These are phyloP conservation scores for Xylariales sp. DNA, from an alignment of 2,329 filamentous ascomycete genomes.

Conservation along the genomic window DNA sequence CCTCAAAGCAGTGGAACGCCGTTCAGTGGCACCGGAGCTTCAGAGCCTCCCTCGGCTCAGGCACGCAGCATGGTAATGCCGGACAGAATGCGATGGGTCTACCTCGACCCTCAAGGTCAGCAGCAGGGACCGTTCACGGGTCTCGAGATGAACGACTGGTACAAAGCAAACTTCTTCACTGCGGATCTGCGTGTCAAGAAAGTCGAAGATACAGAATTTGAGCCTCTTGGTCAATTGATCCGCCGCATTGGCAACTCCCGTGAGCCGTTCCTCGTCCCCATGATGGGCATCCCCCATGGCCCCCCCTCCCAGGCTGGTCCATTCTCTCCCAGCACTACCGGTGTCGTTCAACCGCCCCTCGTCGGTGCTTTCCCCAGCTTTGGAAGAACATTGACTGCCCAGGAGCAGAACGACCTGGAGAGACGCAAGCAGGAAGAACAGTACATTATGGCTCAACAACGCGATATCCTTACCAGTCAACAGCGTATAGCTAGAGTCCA, in stretches of 20 bases:
- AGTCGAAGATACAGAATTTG: constrained; percentile 87
- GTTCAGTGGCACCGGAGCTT: constrained; percentile 31
- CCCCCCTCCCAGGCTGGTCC: constrained; percentile 52
- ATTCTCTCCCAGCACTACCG: constrained; percentile 45
- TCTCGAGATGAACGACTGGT: constrained; percentile 99
- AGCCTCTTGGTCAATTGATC: constrained; percentile 91
- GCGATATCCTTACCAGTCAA: constrained; percentile 85
- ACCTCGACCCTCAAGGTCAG: constrained; percentile 87
- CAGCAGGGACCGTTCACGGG: constrained; percentile 94
- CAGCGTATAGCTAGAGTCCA: constrained; percentile 73
- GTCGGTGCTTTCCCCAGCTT: constrained; percentile 94
- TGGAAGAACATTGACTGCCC: constrained; percentile 90
- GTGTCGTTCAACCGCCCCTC: constrained; percentile 77
- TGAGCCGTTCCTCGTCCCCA: constrained; percentile 94
- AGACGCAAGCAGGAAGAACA: constrained; percentile 97
- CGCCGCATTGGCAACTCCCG: constrained; percentile 94
- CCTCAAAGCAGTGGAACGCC: constrained; percentile 23
- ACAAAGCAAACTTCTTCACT: constrained; percentile 97
- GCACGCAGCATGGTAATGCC: constrained; percentile 97
- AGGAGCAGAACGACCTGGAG: constrained; percentile 96
- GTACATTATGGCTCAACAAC: constrained; percentile 91
- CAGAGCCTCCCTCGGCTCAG: constrained; percentile 57
- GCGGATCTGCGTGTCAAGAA: constrained; percentile 93
- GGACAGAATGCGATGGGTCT: constrained; percentile 97
- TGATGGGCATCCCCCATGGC: constrained; percentile 92